These are phyloP conservation scores for Hydrangea macrophylla DNA, from an alignment of 148 eudicot species.

Conservation along the genomic window DNA sequence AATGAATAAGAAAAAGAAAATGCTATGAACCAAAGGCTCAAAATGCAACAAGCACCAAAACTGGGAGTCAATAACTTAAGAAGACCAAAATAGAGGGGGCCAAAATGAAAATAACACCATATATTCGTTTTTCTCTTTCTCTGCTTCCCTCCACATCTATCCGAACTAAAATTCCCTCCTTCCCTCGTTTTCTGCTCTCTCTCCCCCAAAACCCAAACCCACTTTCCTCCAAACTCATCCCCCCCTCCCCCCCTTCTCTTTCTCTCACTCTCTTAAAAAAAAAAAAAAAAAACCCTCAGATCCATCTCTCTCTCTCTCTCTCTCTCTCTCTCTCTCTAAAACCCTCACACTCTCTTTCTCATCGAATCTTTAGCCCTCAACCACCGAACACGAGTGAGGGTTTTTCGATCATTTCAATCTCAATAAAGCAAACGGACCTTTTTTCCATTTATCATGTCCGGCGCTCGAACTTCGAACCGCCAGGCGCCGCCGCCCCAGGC, in stretches of 20 bases:
- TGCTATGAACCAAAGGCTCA: background rate
- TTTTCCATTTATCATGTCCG: constrained; percentile 28
- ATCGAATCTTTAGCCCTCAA: constrained; percentile 9
- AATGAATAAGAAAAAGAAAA: no score
- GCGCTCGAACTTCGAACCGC: constrained; percentile 22
- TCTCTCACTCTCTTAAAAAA: constrained; percentile 1
- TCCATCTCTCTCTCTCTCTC: constrained; percentile 21
- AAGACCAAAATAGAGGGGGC: background rate
- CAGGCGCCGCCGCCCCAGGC: constrained; percentile 29
- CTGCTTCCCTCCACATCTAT: constrained; percentile 83
- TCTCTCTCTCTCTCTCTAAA: constrained; percentile 17
- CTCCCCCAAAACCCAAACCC: constrained; percentile 15
- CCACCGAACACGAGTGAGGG: background rate
- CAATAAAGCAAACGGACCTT: background rate
- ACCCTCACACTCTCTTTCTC: background rate
- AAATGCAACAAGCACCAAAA: background rate
- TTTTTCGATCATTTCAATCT: background rate
- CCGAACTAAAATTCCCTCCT: constrained; percentile 78
- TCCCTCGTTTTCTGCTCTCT: constrained; percentile 27
- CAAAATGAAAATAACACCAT: background rate
- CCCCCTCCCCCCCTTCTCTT: constrained; percentile 16
- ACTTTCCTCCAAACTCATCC: constrained; percentile 8
- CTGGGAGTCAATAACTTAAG: background rate
- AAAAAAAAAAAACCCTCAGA: no score
- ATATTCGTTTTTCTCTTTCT: constrained; percentile 5